Evolutionary conservation across 2,329 filamentous ascomycete species (phyloP).

Genomic region (Colletotrichum cereale): DNA sequence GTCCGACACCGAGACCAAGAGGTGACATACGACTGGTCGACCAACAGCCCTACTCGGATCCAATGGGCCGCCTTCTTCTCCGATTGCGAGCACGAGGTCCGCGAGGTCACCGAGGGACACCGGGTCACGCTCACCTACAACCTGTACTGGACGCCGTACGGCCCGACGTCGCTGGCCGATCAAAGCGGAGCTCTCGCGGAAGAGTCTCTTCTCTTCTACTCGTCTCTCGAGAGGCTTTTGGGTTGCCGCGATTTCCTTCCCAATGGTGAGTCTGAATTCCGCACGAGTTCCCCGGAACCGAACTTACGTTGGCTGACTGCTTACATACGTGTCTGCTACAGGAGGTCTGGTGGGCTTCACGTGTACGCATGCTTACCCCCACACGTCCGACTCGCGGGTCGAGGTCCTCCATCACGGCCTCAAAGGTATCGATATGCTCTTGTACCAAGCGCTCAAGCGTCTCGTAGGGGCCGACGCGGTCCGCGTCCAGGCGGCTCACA

Average conservation of each 20-base stretch:
- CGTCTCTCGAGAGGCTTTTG: background rate
- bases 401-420: slow-evolving; percentile 51
- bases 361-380: slow-evolving; percentile 62
- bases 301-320: background rate
- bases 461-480: background rate
- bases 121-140: slow-evolving; percentile 72
- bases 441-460: slow-evolving; percentile 50
- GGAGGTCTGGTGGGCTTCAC: slow-evolving; percentile 59
- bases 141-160: slow-evolving; percentile 56
- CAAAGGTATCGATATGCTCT: slow-evolving; percentile 60
- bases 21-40: slow-evolving; percentile 57
- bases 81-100: slow-evolving; percentile 65
- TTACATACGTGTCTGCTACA: slow-evolving; percentile 34
- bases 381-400: slow-evolving; percentile 47
- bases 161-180: slow-evolving; percentile 45
- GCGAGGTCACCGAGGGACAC: slow-evolving; percentile 62
- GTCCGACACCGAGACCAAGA: slow-evolving; percentile 55
- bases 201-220: slow-evolving; percentile 35
- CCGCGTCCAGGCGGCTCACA: background rate
- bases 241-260: too few species aligned
- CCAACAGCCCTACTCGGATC: slow-evolving; percentile 39
- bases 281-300: too few species aligned
- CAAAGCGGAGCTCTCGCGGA: slow-evolving; percentile 48
- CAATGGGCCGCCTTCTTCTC: slow-evolving; percentile 65
- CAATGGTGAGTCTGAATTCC: too few species aligned